Conservation (phyloP, 2,329 filamentous ascomycete species). For the Fusarium humuli region DNA sequence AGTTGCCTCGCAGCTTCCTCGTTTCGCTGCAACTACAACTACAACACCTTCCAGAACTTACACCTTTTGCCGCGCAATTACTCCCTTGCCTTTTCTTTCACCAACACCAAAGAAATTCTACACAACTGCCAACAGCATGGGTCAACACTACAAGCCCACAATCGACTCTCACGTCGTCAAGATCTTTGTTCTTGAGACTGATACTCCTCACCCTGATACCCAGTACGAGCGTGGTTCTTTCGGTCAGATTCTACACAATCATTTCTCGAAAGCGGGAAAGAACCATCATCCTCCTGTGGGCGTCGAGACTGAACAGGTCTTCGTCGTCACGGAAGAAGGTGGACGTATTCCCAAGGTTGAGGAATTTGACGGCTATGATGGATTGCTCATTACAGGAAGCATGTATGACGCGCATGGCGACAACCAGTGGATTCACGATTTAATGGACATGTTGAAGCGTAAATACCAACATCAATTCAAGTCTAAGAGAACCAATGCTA, state of each 20-base stretch:
- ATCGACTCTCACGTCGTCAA: constrained; percentile 48
- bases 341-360: constrained; percentile 59
- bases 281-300: constrained; percentile 65
- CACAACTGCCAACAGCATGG: constrained; percentile 36
- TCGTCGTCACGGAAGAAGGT: constrained; percentile 63
- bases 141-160: constrained; percentile 44
- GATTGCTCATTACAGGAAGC: constrained; percentile 78
- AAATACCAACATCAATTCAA: constrained; percentile 1
- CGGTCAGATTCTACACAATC: constrained; percentile 63
- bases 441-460: constrained; percentile 69
- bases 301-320: constrained; percentile 66
- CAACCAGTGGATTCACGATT: constrained; percentile 77
- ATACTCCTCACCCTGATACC: constrained; percentile 65
- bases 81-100: not conserved
- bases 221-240: constrained; percentile 63
- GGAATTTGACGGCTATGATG: constrained; percentile 74
- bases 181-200: constrained; percentile 68
- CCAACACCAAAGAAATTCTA: constrained; percentile 3
- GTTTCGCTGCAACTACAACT: not conserved
- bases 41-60: not conserved
- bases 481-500: not conserved
- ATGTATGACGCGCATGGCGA: constrained; percentile 77
- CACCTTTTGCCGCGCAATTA: not conserved
- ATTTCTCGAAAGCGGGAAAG: constrained; percentile 63
- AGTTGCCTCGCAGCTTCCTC: not conserved